Evolutionary conservation across 2,329 filamentous ascomycete genomes (phyloP), one percentile per base, ranked within the genome.

Genomic region (Orbilia brochopaga): DNA sequence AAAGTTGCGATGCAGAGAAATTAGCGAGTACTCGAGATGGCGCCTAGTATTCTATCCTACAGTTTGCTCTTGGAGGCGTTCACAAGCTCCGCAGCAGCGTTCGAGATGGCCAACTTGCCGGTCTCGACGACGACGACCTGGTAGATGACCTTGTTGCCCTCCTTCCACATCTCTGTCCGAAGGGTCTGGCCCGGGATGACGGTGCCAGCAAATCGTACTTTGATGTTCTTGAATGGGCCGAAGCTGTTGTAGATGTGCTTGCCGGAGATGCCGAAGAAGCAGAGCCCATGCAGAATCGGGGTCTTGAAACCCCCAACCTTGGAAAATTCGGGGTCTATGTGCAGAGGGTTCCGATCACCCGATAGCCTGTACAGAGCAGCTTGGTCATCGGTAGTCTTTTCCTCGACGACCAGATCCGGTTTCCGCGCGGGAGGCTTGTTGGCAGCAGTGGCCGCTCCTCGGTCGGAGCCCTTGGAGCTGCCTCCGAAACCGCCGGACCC

Each of bases 251-350:
- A 89, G 42, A 99, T 87, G 70, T 93, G 92, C 85, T 96, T 97
- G 75, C 89, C 91, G 15, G 90, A 88, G 75, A 97, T 87, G 76
- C 94, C 94, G 78, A 99, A 93, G 79, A 88, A 94, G 85, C 92
- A 96, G 40, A 99, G 86, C n/a, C 94, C 94, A 83, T 99, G 94
- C 60, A 99, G 84, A 79, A 99, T 99, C 11, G 94, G 94, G 27
- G 83, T 86, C 82, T 94, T 90, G 87, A 99, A 99, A 69, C 94
- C 94, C 69, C 93, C 94, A 76, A 96, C 88, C 83, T 94, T 94
- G 82, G 91, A 91, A 81, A 99, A 97, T 55, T 87, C 85, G 0
- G 94, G 94, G 80, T 99, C 94, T 74, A 99, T 89, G 82, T 99
- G 94, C 1, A 99, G 87, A 13, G 94, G 94, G 83, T 99, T 97